Evolutionary conservation across 352 stramenopile genomes (phyloP).

Genomic region (Plasmopara muralis): DNA sequence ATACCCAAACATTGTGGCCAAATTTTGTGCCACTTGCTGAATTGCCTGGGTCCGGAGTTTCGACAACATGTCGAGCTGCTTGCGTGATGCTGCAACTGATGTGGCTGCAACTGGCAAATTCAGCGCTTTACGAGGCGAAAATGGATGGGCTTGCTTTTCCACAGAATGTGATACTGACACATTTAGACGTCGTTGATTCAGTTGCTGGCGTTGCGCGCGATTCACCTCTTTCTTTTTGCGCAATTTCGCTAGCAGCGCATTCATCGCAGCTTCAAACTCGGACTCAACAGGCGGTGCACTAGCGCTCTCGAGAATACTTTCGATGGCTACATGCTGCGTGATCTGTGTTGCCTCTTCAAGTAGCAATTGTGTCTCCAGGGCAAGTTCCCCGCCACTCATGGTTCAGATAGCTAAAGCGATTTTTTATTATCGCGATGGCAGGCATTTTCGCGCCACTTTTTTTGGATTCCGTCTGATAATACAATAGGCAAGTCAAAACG

Average conservation of each 20-base stretch:
- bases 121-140: slow-evolving; percentile 39
- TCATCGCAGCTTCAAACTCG: slow-evolving; percentile 51
- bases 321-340: slow-evolving; percentile 30
- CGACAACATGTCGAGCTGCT: slow-evolving; percentile 57
- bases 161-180: not conserved
- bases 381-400: slow-evolving; percentile 49
- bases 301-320: slow-evolving; percentile 21
- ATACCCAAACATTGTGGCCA: slow-evolving; percentile 77
- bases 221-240: slow-evolving; percentile 54
- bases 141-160: not conserved
- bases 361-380: slow-evolving; percentile 72
- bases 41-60: slow-evolving; percentile 56
- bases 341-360: slow-evolving; percentile 67
- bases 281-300: slow-evolving; percentile 19
- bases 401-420: not conserved
- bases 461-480: too few relatives aligned
- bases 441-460: too few relatives aligned
- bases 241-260: slow-evolving; percentile 58
- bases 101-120: slow-evolving; percentile 62
- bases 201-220: slow-evolving; percentile 36
- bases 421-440: too few relatives aligned
- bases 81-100: slow-evolving; percentile 38
- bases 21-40: slow-evolving; percentile 48
- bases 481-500: too few relatives aligned
- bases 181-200: slow-evolving; percentile 43